phyloP scores from a whole-genome alignment of 2,329 filamentous ascomycete genomes.

The Colletotrichum sp. region DNA sequence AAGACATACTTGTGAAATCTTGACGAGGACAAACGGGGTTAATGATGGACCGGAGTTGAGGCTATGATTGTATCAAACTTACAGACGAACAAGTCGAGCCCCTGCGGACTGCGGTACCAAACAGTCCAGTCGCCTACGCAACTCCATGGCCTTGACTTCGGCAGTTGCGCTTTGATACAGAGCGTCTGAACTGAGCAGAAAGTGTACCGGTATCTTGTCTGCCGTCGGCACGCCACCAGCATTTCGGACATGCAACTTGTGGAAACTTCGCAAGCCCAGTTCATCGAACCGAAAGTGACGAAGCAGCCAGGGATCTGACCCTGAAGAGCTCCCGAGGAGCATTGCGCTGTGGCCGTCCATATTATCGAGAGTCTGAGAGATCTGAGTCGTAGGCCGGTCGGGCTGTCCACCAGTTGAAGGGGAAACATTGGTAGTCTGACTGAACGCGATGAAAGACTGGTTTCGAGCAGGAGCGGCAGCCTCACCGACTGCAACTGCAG shows the following conservation, averaged over 20 bases:
- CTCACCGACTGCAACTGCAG: neutral
- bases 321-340: constrained; percentile 35
- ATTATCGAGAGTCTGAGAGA: constrained; percentile 29
- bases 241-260: constrained; percentile 40
- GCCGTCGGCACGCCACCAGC: constrained; percentile 38
- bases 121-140: neutral
- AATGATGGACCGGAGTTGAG: neutral
- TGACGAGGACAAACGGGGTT: neutral
- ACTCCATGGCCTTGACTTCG: too few relatives aligned
- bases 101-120: neutral
- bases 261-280: constrained; percentile 36
- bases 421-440: neutral
- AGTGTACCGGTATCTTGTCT: constrained; percentile 37
- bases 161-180: neutral
- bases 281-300: constrained; percentile 41
- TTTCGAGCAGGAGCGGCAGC: neutral
- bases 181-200: constrained; percentile 20
- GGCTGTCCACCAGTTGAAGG: neutral
- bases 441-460: neutral
- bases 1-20: neutral
- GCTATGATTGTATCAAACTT: neutral
- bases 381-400: constrained; percentile 13
- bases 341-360: constrained; percentile 32
- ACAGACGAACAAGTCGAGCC: neutral
- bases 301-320: constrained; percentile 39